phyloP scores from a whole-genome alignment of 2,329 filamentous ascomycete genomes.

The Boeremia lycopersici region DNA sequence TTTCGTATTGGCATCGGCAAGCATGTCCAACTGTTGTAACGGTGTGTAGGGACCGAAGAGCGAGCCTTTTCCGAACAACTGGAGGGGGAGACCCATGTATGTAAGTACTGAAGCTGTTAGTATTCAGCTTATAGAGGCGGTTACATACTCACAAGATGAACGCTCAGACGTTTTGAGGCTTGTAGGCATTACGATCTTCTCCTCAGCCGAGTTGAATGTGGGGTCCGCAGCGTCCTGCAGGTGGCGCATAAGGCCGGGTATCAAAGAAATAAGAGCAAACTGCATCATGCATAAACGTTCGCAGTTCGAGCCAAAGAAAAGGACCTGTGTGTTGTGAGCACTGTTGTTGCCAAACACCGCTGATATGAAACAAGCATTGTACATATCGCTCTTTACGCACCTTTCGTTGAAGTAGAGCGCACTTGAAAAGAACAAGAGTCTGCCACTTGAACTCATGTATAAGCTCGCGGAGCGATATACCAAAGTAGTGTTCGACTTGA shows the following conservation, averaged over 20 bases:
- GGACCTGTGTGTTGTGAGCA: constrained; percentile 68
- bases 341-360: neutral
- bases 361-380: neutral
- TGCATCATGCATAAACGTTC: constrained; percentile 98
- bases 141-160: constrained; percentile 64
- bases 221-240: constrained; percentile 96
- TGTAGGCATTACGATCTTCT: constrained; percentile 75
- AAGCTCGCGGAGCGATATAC: constrained; percentile 81
- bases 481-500: constrained; percentile 85
- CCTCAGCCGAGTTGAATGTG: constrained; percentile 83
- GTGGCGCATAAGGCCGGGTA: constrained; percentile 87
- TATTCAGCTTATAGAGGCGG: neutral
- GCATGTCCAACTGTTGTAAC: constrained; percentile 89
- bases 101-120: constrained; percentile 66
- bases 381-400: constrained; percentile 53
- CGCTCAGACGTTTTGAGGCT: constrained; percentile 91
- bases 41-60: constrained; percentile 97
- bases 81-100: constrained; percentile 93
- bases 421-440: constrained; percentile 92
- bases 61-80: constrained; percentile 95
- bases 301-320: constrained; percentile 97
- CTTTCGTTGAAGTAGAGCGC: constrained; percentile 91
- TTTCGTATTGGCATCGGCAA: constrained; percentile 92
- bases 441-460: constrained; percentile 95
- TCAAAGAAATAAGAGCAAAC: constrained; percentile 92